Base-by-base conservation (phyloP, 495 filamentous ascomycete genomes). In the Aspergillus incahuasiensis region DNA sequence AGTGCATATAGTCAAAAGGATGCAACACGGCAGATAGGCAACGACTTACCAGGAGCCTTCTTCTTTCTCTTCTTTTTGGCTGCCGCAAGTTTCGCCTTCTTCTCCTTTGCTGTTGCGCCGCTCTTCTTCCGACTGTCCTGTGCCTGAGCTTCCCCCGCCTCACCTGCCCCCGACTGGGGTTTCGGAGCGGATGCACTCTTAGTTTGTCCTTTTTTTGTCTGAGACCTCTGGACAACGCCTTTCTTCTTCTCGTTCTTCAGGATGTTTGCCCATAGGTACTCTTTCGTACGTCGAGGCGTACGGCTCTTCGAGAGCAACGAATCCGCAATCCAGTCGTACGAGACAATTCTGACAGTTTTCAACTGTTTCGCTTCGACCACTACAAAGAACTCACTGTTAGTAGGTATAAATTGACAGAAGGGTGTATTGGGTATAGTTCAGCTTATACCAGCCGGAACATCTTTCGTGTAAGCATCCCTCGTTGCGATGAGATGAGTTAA, bases 321-420 rank as follows among this genome's bases (percentile, higher is more conserved):
- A 18, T 86, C 82, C 55, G 81, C 76, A 2, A 88, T 66, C 85
- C 84, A 89, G 61, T 87, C 84, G 24, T 72, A 80, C 8, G 68
- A 71, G 15, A 89, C 82, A 24, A 88, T 82, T 5, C 74, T 71
- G 54, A 83, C 62, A 4, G 65, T 66, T 7, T 57, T 60, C 1
- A 74, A 57, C 1, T 48, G 53, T 38, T 65, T 69, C 1, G 75
- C 81, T 62, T 68, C 61, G 55, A 67, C 54, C 9, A 83, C 81
- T 83, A 34, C 24, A 21, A 1, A 8, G 21, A 35, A 44, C 21
- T 52, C n/a, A 32, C 18, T 12, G 6, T 42, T 3, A 32, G 39
- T 21, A 53, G 25, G 7, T 18, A 35, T 35, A 15, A 12, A 15
- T 12, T 7, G 34, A 5, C 34, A 12, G 13, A 28, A 28, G 25